A percentile compares a stretch with the other conserved stretches of the same genome.
Evolutionary conservation across 345 rosid species (phyloP).

Genomic region (Psidium guajava): DNA sequence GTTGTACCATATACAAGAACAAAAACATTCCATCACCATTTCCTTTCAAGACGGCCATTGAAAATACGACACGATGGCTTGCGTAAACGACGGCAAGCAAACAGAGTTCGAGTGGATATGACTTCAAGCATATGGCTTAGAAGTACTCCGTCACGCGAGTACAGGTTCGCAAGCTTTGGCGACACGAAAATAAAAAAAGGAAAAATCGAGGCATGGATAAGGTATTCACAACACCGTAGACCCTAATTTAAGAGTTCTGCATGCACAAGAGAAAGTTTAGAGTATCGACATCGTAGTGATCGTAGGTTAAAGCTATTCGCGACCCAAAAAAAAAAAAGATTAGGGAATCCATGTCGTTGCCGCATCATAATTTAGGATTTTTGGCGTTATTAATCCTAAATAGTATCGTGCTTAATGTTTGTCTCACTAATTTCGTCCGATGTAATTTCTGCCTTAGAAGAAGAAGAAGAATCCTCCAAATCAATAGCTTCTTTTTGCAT

Average conservation of each 20-base stretch:
- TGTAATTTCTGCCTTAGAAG: background rate
- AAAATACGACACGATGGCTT: background rate
- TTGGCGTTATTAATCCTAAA: background rate
- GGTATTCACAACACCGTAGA: background rate
- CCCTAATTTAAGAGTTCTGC: background rate
- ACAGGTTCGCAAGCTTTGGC: background rate
- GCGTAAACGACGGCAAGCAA: no score
- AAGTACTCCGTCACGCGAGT: background rate
- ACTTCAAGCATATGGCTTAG: background rate
- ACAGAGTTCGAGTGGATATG: background rate
- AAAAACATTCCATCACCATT: background rate
- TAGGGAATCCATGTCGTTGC: no score
- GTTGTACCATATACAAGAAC: accelerated
- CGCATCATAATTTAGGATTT: background rate
- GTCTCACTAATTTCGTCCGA: background rate
- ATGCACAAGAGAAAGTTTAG: no score
- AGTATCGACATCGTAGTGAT: no score
- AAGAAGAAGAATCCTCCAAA: background rate
- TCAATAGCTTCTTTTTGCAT: background rate
- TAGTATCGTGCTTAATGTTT: background rate
- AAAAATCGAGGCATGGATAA: background rate
- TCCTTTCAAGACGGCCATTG: accelerated
- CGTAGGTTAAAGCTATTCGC: no score
- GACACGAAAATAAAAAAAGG: background rate
- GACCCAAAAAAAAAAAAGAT: no score